Conservation (phyloP, 2,329 filamentous ascomycete genomes). For the Periglandula ipomoeae region DNA sequence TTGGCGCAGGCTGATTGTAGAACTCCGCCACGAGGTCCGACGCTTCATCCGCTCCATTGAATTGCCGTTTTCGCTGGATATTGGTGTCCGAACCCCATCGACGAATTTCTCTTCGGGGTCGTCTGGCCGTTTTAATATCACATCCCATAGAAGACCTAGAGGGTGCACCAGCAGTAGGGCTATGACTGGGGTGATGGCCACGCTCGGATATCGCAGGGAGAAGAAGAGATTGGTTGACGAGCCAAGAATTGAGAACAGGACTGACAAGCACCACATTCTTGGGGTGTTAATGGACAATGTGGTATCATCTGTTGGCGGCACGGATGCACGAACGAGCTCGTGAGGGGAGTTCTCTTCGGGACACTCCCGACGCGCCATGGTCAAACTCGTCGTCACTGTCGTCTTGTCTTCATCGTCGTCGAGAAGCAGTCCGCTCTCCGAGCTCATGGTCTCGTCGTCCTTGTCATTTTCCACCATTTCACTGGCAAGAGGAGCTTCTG, state of each 20-base stretch:
- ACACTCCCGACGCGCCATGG: conserved; percentile 35
- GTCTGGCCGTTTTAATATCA: conserved; percentile 53
- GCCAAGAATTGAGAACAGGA: conserved; percentile 70
- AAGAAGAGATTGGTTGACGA: conserved; percentile 84
- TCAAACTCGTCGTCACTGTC: conserved; percentile 31
- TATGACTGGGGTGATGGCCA: conserved; percentile 83
- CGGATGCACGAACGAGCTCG: conserved; percentile 70
- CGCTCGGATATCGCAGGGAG: conserved; percentile 80
- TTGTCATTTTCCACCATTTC: conserved; percentile 35
- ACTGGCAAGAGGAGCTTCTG: conserved; percentile 36
- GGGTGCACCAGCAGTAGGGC: conserved; percentile 78
- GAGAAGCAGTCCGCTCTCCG: conserved; percentile 25
- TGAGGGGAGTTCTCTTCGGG: conserved; percentile 65
- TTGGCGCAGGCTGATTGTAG: conserved; percentile 70
- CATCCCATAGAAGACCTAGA: conserved; percentile 72
- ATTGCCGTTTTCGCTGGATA: conserved; percentile 12
- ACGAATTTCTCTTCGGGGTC: conserved; percentile 40
- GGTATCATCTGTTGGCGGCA: conserved; percentile 65
- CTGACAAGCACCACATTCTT: conserved; percentile 77
- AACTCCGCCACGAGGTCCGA: conserved; percentile 55
- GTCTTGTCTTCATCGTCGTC: conserved; percentile 26
- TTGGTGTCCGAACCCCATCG: conserved; percentile 33
- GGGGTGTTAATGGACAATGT: conserved; percentile 78
- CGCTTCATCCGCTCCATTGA: conserved; percentile 16
- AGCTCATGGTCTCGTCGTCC: conserved; percentile 23